Percentiles rank a stretch among this genome's conserved stretches.
Evolutionary conservation across 2,329 filamentous ascomycete species (phyloP).

Genomic region (Nemania sp.): DNA sequence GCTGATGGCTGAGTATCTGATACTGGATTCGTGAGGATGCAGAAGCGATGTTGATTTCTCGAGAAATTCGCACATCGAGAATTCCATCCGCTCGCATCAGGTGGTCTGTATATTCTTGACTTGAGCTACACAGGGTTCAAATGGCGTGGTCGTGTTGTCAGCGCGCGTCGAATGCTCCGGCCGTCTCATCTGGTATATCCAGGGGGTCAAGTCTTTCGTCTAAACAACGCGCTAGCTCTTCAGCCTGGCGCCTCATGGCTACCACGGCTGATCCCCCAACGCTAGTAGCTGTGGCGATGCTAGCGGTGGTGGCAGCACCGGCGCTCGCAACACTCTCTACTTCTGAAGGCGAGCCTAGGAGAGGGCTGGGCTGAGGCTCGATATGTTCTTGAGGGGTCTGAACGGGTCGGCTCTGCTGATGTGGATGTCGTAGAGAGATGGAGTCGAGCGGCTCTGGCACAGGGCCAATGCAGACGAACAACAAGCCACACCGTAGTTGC

Average conservation of each 20-base stretch:
- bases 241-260: constrained; percentile 59
- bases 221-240: constrained; percentile 63
- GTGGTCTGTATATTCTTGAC: background rate
- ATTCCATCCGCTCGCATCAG: background rate
- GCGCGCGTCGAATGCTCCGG: constrained; percentile 34
- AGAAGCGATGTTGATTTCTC: background rate
- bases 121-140: background rate
- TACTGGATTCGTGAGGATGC: background rate
- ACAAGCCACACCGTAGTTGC: constrained; percentile 60
- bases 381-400: constrained; percentile 28
- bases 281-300: constrained; percentile 44
- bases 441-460: constrained; percentile 22
- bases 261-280: constrained; percentile 52
- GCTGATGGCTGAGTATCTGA: background rate
- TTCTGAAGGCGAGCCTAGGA: constrained; percentile 47
- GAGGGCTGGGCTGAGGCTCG: constrained; percentile 41
- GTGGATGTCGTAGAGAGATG: constrained; percentile 26
- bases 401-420: constrained; percentile 32
- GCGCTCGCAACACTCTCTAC: constrained; percentile 53
- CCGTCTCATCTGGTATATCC: constrained; percentile 57
- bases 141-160: constrained; percentile 18
- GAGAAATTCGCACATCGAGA: background rate
- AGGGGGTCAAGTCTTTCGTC: constrained; percentile 63
- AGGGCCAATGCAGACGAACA: constrained; percentile 63
- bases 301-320: constrained; percentile 50